phyloP scores from a whole-genome alignment of 2,329 filamentous ascomycete species.

The Tolypocladium nubicola region DNA sequence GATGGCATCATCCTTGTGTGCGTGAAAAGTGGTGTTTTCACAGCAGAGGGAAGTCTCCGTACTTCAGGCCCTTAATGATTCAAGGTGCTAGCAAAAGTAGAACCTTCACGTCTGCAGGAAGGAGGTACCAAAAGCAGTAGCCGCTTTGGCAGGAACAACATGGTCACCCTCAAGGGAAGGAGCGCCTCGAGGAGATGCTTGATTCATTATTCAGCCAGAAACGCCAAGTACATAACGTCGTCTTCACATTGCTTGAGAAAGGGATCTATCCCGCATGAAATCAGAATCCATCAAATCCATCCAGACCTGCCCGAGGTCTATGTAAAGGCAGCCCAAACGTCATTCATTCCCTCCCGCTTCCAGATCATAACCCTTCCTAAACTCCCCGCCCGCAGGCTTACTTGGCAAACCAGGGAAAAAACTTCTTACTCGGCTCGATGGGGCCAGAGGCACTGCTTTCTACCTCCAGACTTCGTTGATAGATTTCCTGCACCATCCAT shows the following conservation, averaged over 20 bases:
- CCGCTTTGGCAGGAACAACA: background rate
- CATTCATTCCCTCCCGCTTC: slow-evolving; percentile 1
- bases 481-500: slow-evolving; percentile 41
- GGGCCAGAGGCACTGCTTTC: slow-evolving; percentile 38
- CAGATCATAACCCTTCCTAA: slow-evolving; percentile 7
- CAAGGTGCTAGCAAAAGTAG: background rate
- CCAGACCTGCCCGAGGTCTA: slow-evolving; percentile 3
- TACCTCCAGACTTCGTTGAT: slow-evolving; percentile 49
- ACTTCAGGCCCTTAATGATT: background rate
- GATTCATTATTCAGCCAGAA: background rate
- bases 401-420: slow-evolving; percentile 56
- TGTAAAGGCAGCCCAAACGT: background rate
- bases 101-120: background rate
- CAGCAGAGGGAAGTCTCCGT: background rate
- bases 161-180: background rate
- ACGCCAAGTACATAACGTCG: background rate
- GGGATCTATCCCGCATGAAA: background rate
- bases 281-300: background rate
- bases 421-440: slow-evolving; percentile 46
- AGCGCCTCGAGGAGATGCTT: background rate
- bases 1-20: background rate
- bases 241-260: background rate
- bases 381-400: slow-evolving; percentile 19
- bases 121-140: background rate
- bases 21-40: background rate